Base-by-base conservation (phyloP, 208 protist genomes). In the Acanthamoeba lugdunensis region DNA sequence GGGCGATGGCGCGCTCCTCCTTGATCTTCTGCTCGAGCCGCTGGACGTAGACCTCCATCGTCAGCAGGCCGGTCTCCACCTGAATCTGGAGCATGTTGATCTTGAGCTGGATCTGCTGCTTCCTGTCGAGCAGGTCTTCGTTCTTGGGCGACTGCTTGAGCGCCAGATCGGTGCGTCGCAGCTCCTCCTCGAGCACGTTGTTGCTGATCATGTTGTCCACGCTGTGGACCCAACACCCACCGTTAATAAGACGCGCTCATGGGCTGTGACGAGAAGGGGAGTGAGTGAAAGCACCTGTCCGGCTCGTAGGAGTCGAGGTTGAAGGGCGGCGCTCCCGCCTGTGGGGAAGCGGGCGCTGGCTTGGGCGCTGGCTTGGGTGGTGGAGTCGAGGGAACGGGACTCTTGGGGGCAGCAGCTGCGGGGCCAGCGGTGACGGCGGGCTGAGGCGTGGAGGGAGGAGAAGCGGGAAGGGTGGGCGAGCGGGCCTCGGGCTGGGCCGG, bases 181-280 rank as follows among this genome's bases (percentile, higher is more conserved):
- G 85, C n/a, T 91, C 85, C 13, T 73, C 30, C n/a, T 67, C 85
- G n/a, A 91, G 85, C 58, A 91, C 85, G 41, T 91, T 54, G 85
- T 91, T 91, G 85, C 85, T 91, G 18, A 91, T 52, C 21, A 91
- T 88, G 81, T 88, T 63, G 45, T 88, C 81, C 81, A 88, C 81
- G 45, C 77, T 85, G 33, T 9, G 30, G 11, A 56, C 0, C 37
- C 77, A 21, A 45, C 23, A 56, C 45, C 23, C 21, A 28, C 18
- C 16, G 4, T 33, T 16, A 58, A 37, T 1, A 30, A 30, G 77
- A 85, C 6, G 48, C 45, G 0, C 48, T 11, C 48, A 52, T 52
- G 48, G 48, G 11, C 48, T 52, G 48, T 52, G 48, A 48, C 13
- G 48, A 52, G 37, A 56, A 37, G 33, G 5, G n/a, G n/a, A n/a